Base-by-base conservation (phyloP, 2,329 filamentous ascomycete genomes). In the Penicillium thymicola region DNA sequence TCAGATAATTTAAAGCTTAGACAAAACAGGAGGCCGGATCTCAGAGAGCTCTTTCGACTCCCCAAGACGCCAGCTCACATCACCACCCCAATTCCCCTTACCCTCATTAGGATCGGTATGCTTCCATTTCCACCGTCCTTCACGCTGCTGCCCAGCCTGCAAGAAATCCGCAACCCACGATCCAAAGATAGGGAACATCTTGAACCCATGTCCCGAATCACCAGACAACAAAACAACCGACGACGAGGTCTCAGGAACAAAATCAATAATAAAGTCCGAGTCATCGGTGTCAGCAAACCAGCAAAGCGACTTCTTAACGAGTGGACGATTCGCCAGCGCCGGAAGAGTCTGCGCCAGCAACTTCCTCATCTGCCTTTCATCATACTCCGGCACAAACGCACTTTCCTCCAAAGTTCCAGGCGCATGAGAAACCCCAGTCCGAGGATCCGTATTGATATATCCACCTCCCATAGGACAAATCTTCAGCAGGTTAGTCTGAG, bases 261-360 rank as follows among this genome's bases (percentile, higher is more conserved):
- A 82, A 65, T 87, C 84, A 42, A 87, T 77, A 47, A 85, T 78
- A 60, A 80, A 87, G 45, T 87, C 82, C 0, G 82, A 85, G 62
- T 86, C 82, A 8, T 70, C 75, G 0, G 83, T 84, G 62, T 88
- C 85, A 0, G 83, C 82, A 58, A 84, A 84, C 85, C 85, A 87
- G 65, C 85, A 87, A n/a, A 87, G 69, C 1, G 76, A 78, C 63
- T 79, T 79, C 30, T 79, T 74, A 2, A 86, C 78, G n/a, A 87
- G 72, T 0, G 83, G 83, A 3, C 84, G 67, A 16, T 84, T 76
- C 0, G 79, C 78, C 21, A 86, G 73, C 41, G 71, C 72, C 0
- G 83, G 83, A 0, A 86, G 72, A 0, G 81, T 81, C 49, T 85
- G 76, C 8, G 67, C 62, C 3, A 86, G 72, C 34, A 86, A 68